phyloP scores from a whole-genome alignment of 768 basidiomycete genomes.

The Dacryopinax primogenitus region DNA sequence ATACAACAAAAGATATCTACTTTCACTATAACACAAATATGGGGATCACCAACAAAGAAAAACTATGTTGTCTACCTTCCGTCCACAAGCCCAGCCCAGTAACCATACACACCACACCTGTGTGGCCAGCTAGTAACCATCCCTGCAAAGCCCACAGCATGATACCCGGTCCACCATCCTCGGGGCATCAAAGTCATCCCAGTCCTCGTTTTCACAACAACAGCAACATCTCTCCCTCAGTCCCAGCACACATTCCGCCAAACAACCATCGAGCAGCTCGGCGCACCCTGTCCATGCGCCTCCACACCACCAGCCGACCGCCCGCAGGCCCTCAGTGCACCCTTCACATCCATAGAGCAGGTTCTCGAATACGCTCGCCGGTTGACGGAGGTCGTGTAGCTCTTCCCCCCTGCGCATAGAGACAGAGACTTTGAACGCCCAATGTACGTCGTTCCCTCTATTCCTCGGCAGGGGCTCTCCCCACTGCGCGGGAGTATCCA shows the following conservation, averaged over 20 bases:
- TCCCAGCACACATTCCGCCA: too few species aligned
- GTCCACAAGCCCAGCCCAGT: too few species aligned
- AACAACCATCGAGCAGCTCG: too few species aligned
- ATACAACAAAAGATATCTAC: background rate
- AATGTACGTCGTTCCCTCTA: background rate
- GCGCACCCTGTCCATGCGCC: too few species aligned
- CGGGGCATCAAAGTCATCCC: too few species aligned
- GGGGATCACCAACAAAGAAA: background rate
- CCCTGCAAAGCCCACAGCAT: too few species aligned
- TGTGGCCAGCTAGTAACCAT: too few species aligned
- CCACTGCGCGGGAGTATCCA: background rate
- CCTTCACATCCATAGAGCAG: background rate
- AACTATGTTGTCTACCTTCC: background rate
- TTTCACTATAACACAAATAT: background rate
- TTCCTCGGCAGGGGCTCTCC: background rate
- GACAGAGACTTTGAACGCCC: conserved; percentile 4
- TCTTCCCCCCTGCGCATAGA: background rate
- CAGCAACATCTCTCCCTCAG: too few species aligned
- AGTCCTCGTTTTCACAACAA: too few species aligned
- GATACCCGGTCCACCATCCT: too few species aligned
- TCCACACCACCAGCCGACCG: too few species aligned
- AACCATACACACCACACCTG: too few species aligned
- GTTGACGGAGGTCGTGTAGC: background rate
- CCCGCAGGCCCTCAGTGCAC: background rate
- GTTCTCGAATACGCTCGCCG: background rate